Base-by-base conservation (phyloP, 2,329 filamentous ascomycete genomes). In the Colletotrichum nymphaeae region DNA sequence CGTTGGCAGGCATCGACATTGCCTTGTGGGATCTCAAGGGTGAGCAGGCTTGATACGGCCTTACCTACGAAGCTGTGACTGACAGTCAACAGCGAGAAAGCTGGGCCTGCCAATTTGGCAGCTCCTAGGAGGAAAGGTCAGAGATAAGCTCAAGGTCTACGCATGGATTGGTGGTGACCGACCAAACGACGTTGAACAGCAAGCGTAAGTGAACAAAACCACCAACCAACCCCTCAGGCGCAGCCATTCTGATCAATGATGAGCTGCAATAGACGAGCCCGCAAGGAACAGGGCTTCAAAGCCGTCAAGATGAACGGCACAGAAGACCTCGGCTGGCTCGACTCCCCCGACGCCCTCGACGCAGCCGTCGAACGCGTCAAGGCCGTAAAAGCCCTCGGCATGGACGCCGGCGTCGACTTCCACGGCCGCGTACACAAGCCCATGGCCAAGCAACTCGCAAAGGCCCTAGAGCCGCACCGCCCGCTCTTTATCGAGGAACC, bases 261-360 rank as follows among this genome's bases (percentile, higher is more conserved):
- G n/a, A n/a, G n/a, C n/a, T n/a, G n/a, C n/a, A n/a, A n/a, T n/a
- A 91, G 89, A 4, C 86, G 89, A 77, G 86, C 85, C 6, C 86
- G 90, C 5, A 86, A 88, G 76, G 83, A 84, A 12, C 91, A 93
- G 80, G 92, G 92, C 0, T 91, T 94, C 78, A 90, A 84, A 2
- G 86, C 88, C 4, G 88, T 95, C 67, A 95, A 95, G 79, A 95
- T 95, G 93, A 95, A 95, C 79, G 93, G 88, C 6, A 95, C 93
- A 0, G 92, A 93, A 78, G 93, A 95, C 74, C 82, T 95, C 1
- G 91, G 90, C 75, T 95, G 93, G 93, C 86, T 95, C 0, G 94
- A 95, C 80, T 93, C 92, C 1, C 93, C 93, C 0, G 84, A 87
- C 0, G 86, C 86, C 0, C 85, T 95, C 0, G 87, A 93, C 57